phyloP scores from a whole-genome alignment of 164 flowering plant species.

The Nymphaea colorata region DNA sequence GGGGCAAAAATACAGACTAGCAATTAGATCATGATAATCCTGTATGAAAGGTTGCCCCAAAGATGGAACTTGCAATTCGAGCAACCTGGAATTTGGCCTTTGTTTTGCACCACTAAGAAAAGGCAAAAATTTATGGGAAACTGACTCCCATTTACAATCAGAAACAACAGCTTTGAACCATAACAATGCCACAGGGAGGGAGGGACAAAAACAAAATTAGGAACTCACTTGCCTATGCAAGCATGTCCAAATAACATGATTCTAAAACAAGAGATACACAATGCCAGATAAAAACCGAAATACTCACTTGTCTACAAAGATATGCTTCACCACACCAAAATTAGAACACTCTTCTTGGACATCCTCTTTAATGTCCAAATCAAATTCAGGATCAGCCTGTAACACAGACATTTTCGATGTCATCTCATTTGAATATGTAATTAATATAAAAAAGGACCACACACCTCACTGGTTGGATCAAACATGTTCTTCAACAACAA shows the following conservation, averaged over 20 bases:
- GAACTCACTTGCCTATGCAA: too few relatives aligned
- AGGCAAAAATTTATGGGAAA: too few relatives aligned
- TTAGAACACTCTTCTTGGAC: constrained; percentile 69
- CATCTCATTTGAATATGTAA: neutral
- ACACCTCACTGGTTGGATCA: constrained; percentile 83
- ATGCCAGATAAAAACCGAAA: neutral
- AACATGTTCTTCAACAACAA: constrained; percentile 82
- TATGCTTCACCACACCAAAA: constrained; percentile 59
- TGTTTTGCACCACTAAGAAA: too few relatives aligned
- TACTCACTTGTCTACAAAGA: constrained; percentile 76
- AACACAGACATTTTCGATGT: neutral
- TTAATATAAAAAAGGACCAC: constrained; percentile 5
- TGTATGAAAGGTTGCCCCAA: too few relatives aligned
- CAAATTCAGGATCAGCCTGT: constrained; percentile 85
- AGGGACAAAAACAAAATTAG: neutral
- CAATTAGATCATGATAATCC: too few relatives aligned
- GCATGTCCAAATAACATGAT: too few relatives aligned
- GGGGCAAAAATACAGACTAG: too few relatives aligned
- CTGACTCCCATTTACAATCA: too few relatives aligned
- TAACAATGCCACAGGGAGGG: neutral
- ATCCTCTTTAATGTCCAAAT: constrained; percentile 85
- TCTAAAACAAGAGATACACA: too few relatives aligned
- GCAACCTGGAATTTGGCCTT: too few relatives aligned
- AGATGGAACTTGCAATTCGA: too few relatives aligned
- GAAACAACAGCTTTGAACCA: too few relatives aligned